Evolutionary conservation across 1,284 basidiomycete genomes (phyloP), one percentile per base, ranked within the genome.

Genomic region (Salmacisia buchloeana): DNA sequence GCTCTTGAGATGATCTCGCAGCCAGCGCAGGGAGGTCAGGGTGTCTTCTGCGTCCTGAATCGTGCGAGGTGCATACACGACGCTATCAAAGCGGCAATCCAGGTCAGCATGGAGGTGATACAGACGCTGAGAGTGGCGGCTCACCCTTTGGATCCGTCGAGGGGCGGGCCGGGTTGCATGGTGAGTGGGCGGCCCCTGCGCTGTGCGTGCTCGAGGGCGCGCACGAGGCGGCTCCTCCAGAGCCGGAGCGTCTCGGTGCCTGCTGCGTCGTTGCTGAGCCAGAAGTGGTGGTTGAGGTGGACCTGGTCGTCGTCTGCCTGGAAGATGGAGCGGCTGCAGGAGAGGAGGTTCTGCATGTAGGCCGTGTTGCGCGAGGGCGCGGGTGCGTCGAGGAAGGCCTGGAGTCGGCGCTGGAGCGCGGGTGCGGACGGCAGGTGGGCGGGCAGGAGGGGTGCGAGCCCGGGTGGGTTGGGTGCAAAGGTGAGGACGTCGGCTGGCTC

Each of bases 311-410:
- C 29, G 49, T 54, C 49, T 6, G 49, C 49, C 5, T 54, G 49
- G 29, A 54, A 54, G 49, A 54, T 54, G 27, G 49, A 54, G 25
- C 49, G 49, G n/a, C 27, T 31, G 27, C 49, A 54, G 29, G 49
- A 54, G 27, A 54, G 18, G 49, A 54, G 10, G 27, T 54, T 27
- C 9, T 33, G n/a, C 29, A 31, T 27, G 27, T 29, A 54, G 7
- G 49, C 25, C 4, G 27, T 33, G 13, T 31, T n/a, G 31, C 49
- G 1, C 18, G 49, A 54, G 10, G 49, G 49, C 6, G 49, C 49
- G 49, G 49, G 49, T 31, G 49, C 49, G 49, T 54, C 49, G 13
- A 54, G 29, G 49, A 54, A 54, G 49, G 49, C 29, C 49, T 54
- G 49, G 18, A 54, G 49, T 7, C 49, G 49, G 25, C 18, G 6